These are phyloP conservation scores for Irpex lacteus DNA, from an alignment of 1,284 basidiomycete species.

Conservation along the genomic window DNA sequence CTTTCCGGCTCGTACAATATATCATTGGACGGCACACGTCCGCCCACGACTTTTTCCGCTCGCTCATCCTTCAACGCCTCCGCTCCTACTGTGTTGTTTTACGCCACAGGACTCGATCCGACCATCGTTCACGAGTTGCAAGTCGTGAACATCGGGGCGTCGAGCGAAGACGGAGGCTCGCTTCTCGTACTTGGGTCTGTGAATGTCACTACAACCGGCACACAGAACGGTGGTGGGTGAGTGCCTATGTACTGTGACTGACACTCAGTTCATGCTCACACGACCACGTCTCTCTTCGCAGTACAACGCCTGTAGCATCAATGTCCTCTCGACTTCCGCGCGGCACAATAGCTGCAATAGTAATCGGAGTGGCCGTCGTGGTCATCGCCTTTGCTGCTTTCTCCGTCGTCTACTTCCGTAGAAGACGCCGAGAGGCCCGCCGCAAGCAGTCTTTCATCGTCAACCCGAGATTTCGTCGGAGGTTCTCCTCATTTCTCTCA, in stretches of 20 bases:
- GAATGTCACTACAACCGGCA: slow-evolving; percentile 38
- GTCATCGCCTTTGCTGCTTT: slow-evolving; percentile 41
- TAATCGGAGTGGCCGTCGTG: slow-evolving; percentile 50
- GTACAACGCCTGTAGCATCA: slow-evolving; percentile 16
- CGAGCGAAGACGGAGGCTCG: slow-evolving; percentile 23
- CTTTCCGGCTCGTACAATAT: slow-evolving; percentile 57
- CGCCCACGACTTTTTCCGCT: slow-evolving; percentile 41
- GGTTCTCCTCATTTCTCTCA: slow-evolving; percentile 24
- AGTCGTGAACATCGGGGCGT: slow-evolving; percentile 48
- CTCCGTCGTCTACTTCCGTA: slow-evolving; percentile 41
- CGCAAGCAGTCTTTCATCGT: slow-evolving; percentile 26
- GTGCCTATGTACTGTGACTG: slow-evolving; percentile 18
- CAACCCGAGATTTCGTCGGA: slow-evolving; percentile 24
- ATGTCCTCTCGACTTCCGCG: slow-evolving; percentile 27
- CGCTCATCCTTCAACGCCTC: slow-evolving; percentile 51
- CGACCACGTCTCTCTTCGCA: slow-evolving; percentile 14
- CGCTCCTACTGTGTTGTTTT: slow-evolving; percentile 54
- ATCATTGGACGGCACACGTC: slow-evolving; percentile 45
- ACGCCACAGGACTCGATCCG: slow-evolving; percentile 56
- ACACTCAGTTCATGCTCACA: slow-evolving; percentile 11
- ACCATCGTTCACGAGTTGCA: slow-evolving; percentile 44
- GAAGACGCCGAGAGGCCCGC: slow-evolving; percentile 32
- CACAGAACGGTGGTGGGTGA: slow-evolving; percentile 30
- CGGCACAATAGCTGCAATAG: slow-evolving; percentile 64
- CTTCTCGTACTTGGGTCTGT: slow-evolving; percentile 39